These are phyloP conservation scores for Senna tora DNA, from an alignment of 306 rosid genomes.

Conservation along the genomic window DNA sequence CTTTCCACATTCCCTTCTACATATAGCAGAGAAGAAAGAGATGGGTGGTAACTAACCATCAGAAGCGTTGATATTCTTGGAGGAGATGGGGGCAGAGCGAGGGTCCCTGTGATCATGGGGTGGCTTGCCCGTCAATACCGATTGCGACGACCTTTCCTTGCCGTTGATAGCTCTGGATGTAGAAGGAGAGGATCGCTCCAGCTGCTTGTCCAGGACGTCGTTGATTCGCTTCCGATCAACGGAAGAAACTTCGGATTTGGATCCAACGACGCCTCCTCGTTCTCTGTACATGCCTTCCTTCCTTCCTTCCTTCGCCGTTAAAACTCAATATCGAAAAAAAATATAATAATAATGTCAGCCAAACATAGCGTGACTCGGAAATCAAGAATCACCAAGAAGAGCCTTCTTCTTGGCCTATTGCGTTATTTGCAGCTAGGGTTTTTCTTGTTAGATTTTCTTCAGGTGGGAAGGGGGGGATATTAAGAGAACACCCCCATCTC, in stretches of 20 bases:
- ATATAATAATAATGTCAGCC: slow-evolving; percentile 26
- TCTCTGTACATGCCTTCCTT: slow-evolving; percentile 62
- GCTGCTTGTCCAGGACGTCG: slow-evolving; percentile 89
- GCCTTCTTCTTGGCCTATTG: background rate
- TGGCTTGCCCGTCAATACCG: slow-evolving; percentile 40
- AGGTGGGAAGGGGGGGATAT: background rate
- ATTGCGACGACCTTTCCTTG: slow-evolving; percentile 50
- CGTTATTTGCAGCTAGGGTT: slow-evolving; percentile 29
- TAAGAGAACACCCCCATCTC: background rate
- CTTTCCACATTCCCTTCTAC: background rate
- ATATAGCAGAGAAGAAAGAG: background rate
- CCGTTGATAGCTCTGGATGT: slow-evolving; percentile 76
- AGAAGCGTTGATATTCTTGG: slow-evolving; percentile 56
- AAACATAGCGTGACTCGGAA: slow-evolving; percentile 30
- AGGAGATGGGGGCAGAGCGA: slow-evolving; percentile 47
- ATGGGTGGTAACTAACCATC: slow-evolving; percentile 45
- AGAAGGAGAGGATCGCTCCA: slow-evolving; percentile 94
- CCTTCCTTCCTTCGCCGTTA: background rate
- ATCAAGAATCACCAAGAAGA: background rate
- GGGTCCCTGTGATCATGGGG: slow-evolving; percentile 55
- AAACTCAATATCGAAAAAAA: background rate
- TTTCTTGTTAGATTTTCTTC: slow-evolving; percentile 16
- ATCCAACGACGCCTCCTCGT: slow-evolving; percentile 51
- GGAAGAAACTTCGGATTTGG: slow-evolving; percentile 59
- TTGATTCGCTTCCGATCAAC: slow-evolving; percentile 91